These are phyloP conservation scores for Trichoderma atrobrunneum DNA, from an alignment of 2,329 filamentous ascomycete species.

Conservation along the genomic window DNA sequence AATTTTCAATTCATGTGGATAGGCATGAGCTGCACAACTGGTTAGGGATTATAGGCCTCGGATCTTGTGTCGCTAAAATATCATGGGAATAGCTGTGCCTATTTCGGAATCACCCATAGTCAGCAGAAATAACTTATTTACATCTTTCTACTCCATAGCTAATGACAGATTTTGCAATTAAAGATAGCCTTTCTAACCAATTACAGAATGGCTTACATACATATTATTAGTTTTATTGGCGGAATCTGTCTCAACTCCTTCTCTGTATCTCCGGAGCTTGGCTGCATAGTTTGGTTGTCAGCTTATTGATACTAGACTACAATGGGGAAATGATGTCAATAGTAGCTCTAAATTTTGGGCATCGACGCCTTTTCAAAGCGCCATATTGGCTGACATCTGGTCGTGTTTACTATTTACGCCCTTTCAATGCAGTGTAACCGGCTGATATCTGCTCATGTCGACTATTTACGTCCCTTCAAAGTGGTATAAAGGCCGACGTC, in stretches of 20 bases:
- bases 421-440: background rate
- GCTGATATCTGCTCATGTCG: no score
- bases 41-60: background rate
- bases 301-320: background rate
- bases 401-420: background rate
- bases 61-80: background rate
- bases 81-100: background rate
- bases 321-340: background rate
- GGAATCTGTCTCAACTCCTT: background rate
- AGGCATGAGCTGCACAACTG: background rate
- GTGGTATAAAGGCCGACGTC: background rate
- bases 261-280: background rate
- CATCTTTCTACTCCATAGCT: background rate
- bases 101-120: background rate
- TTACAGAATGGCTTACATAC: background rate
- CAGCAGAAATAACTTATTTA: background rate
- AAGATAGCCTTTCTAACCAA: background rate
- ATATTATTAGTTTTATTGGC: background rate
- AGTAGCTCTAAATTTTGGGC: background rate
- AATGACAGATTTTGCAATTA: background rate
- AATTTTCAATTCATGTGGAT: background rate
- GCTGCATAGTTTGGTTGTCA: background rate
- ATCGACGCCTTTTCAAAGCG: background rate
- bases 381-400: background rate
- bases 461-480: background rate